These are phyloP conservation scores for Kitagawia praeruptora DNA, from an alignment of 129 eudicot genomes.

Conservation along the genomic window DNA sequence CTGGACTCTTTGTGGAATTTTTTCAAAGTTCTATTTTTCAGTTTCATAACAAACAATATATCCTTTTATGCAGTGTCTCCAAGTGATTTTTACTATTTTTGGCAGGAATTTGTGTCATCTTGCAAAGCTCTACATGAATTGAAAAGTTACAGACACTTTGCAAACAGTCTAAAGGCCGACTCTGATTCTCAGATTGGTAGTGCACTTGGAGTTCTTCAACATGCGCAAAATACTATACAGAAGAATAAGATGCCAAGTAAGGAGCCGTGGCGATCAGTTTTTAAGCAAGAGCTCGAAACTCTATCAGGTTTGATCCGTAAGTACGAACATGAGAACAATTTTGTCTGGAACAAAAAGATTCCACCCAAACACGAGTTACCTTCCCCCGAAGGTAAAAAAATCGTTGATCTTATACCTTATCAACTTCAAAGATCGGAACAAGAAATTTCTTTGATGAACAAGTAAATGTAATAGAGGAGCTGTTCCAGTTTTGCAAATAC, in stretches of 20 bases:
- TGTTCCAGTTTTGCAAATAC: neutral
- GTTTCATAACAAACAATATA: neutral
- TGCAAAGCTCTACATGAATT: constrained; percentile 48
- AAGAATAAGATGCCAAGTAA: constrained; percentile 31
- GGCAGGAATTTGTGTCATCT: constrained; percentile 50
- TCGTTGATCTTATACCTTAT: constrained; percentile 43
- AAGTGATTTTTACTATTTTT: neutral
- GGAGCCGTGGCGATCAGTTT: constrained; percentile 43
- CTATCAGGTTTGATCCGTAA: constrained; percentile 29
- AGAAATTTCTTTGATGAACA: constrained; percentile 30
- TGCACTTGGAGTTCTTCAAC: constrained; percentile 48
- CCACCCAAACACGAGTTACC: constrained; percentile 54
- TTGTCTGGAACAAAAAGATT: constrained; percentile 55
- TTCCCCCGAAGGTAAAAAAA: constrained; percentile 37
- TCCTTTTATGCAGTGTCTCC: neutral
- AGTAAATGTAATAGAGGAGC: constrained; percentile 7
- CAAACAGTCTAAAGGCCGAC: constrained; percentile 29
- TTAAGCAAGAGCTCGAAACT: constrained; percentile 35
- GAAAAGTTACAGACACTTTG: constrained; percentile 48
- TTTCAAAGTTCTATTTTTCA: neutral
- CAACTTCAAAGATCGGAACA: constrained; percentile 42
- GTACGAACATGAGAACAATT: constrained; percentile 62
- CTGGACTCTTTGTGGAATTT: neutral
- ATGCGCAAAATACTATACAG: constrained; percentile 21
- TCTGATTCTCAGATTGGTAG: constrained; percentile 34